These are phyloP conservation scores for Xylaria bambusicola DNA, from an alignment of 495 filamentous ascomycete genomes.

Conservation along the genomic window DNA sequence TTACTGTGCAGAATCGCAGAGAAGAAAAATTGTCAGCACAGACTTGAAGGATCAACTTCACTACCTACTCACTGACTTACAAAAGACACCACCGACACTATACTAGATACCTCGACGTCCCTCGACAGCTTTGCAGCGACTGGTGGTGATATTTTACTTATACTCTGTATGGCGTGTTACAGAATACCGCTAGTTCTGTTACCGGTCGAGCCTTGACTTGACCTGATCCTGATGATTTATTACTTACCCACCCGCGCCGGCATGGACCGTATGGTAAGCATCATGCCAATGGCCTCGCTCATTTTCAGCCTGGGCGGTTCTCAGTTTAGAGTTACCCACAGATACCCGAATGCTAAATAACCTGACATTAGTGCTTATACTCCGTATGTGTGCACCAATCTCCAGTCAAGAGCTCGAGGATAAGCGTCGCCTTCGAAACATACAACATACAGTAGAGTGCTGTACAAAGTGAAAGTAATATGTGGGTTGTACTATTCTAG, in stretches of 20 bases:
- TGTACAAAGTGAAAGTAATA: too few species aligned
- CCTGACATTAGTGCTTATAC: conserved; percentile 3
- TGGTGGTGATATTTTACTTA: too few species aligned
- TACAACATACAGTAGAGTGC: too few species aligned
- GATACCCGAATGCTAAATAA: conserved; percentile 3
- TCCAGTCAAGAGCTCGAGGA: too few species aligned
- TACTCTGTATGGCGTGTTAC: too few species aligned
- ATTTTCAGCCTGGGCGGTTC: conserved; percentile 5
- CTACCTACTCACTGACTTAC: too few species aligned
- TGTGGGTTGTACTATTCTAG: too few species aligned
- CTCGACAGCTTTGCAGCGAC: background rate
- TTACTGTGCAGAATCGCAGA: conserved; percentile 10
- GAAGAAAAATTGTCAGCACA: conserved; percentile 12
- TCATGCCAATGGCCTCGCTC: conserved; percentile 1
- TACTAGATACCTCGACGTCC: background rate
- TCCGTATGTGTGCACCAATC: too few species aligned
- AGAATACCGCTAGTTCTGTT: background rate
- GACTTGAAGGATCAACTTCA: conserved; percentile 2
- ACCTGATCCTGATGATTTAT: too few species aligned
- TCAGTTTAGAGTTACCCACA: conserved; percentile 9
- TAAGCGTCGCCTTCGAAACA: too few species aligned
- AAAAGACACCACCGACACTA: too few species aligned
- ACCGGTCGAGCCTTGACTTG: background rate
- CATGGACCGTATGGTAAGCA: too few species aligned
- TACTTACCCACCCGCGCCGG: background rate